phyloP scores from a whole-genome alignment of 2,329 filamentous ascomycete species.

The Simplicillium aogashimaense region DNA sequence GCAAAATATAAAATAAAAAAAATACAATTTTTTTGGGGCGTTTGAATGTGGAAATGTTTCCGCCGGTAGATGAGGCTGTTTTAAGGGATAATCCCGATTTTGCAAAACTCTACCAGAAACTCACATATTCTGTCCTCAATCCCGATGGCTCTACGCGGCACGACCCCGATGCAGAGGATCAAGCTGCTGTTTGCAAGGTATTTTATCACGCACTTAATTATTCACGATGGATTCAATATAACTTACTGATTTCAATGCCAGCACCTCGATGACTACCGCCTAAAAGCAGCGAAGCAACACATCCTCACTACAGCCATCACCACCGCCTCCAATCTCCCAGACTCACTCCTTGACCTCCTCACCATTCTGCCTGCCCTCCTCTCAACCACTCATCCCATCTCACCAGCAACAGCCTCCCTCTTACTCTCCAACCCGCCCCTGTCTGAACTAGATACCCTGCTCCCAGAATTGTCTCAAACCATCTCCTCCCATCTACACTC shows the following conservation, averaged over 20 bases:
- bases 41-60: constrained; percentile 34
- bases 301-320: constrained; percentile 40
- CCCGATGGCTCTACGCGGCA: constrained; percentile 46
- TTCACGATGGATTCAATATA: background rate
- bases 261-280: constrained; percentile 39
- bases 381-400: constrained; percentile 16
- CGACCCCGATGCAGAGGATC: constrained; percentile 38
- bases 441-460: constrained; percentile 26
- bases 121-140: constrained; percentile 45
- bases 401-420: constrained; percentile 19
- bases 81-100: constrained; percentile 50
- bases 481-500: constrained; percentile 32
- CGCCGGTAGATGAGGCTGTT: constrained; percentile 44
- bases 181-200: constrained; percentile 39
- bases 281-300: constrained; percentile 36
- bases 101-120: constrained; percentile 40
- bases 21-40: too few relatives aligned
- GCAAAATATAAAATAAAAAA: too few relatives aligned
- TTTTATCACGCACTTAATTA: constrained; percentile 5
- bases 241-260: too few relatives aligned
- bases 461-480: constrained; percentile 29
- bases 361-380: constrained; percentile 36
- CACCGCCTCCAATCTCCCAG: constrained; percentile 15
- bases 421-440: constrained; percentile 34
- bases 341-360: constrained; percentile 23